Conservation (phyloP, 106 monocot genomes). For the Dioscorea alata region DNA sequence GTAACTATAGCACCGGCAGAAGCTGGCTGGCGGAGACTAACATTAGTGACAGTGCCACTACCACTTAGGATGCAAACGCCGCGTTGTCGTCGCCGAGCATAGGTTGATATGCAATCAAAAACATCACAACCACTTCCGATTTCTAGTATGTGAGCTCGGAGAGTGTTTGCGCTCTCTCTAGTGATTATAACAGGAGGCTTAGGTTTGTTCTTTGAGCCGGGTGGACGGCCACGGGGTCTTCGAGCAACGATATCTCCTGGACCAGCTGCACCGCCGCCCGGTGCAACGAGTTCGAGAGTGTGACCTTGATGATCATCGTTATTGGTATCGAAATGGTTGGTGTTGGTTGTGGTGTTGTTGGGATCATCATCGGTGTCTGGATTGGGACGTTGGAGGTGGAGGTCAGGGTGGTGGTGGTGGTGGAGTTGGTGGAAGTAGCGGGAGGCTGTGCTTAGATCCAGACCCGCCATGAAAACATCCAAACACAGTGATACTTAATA, state of each 20-base stretch:
- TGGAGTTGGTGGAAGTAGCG: slow-evolving; percentile 37
- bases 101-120: slow-evolving; percentile 43
- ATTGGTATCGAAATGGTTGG: neutral
- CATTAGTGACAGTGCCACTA: slow-evolving; percentile 56
- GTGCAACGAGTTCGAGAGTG: slow-evolving; percentile 1
- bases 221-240: slow-evolving; percentile 39
- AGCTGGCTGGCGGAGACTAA: slow-evolving; percentile 53
- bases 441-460: slow-evolving; percentile 44
- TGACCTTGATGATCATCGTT: neutral
- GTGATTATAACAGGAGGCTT: slow-evolving; percentile 71
- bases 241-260: slow-evolving; percentile 5
- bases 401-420: slow-evolving; percentile 23
- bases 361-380: slow-evolving; percentile 14
- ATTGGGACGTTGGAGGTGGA: slow-evolving; percentile 31
- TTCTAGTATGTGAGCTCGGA: slow-evolving; percentile 52
- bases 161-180: slow-evolving; percentile 52
- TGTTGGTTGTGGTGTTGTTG: neutral
- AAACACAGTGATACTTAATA: slow-evolving; percentile 16
- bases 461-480: slow-evolving; percentile 37
- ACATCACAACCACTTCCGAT: slow-evolving; percentile 50
- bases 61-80: slow-evolving; percentile 65
- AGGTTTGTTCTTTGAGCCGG: slow-evolving; percentile 67
- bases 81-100: slow-evolving; percentile 42
- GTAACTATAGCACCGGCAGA: slow-evolving; percentile 38
- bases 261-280: neutral